Base-by-base conservation (phyloP, 2,329 filamentous ascomycete species). In the Trichothecium roseum region DNA sequence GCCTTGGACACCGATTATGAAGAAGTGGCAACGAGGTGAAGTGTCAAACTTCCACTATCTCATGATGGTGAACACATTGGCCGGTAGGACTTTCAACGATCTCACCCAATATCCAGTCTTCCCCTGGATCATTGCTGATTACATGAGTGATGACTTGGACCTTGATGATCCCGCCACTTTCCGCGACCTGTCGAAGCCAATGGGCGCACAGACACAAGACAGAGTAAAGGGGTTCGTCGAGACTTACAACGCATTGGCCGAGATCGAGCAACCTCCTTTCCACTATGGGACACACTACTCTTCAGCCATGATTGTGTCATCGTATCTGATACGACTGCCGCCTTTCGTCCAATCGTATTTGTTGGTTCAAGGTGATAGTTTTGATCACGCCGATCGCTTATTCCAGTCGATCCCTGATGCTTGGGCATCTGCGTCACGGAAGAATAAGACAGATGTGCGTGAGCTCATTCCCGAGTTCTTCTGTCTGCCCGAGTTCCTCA, bases 261-360 rank as follows among this genome's bases (percentile, higher is more conserved):
- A 96, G 53, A 94, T 98, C 68, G 85, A 81, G 7, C 88, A 94
- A 31, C 81, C 84, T 1, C 84, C 91, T 0, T 98, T 95, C 54
- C 91, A 98, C 54, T 98, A 96, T 47, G 91, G 91, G 14, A 98
- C 93, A 0, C 93, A 98, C 55, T 98, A 98, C 56, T 96, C 91
- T 2, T 96, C 91, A 3, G 91, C 91, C 7, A 98, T 96, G 91
- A 95, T 94, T 40, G 91, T 98, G 6, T 87, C 87, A 10, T 95
- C 88, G 0, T 98, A 95, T 50, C 71, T 98, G 28, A 95, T 98
- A 49, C 81, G 91, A 14, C 69, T 98, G 13, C 89, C 94, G 34
- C 91, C 91, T 0, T 98, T 96, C 54, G 89, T 95, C 17, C 86
- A 96, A 47, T 94, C 91, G 0, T 96, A 94, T 52, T 75, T 96